Evolutionary conservation across 1,284 basidiomycete species (phyloP).

Genomic region (Phellopilus nigrolimitatus): DNA sequence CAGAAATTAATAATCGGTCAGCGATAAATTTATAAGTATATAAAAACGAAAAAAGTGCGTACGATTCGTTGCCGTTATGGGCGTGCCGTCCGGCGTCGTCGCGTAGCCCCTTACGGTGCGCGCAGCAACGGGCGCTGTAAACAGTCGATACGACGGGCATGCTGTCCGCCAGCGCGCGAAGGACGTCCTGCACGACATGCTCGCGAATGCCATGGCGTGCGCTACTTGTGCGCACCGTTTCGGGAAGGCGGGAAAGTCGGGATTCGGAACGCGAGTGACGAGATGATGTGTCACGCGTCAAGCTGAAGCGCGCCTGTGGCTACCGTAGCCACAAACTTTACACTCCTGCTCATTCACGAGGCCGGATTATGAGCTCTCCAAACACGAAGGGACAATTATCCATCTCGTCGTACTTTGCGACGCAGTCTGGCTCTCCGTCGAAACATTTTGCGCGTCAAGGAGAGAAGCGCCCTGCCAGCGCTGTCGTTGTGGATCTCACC

Average conservation of each 20-base stretch:
- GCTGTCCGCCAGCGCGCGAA: neutral
- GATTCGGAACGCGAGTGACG: too few relatives aligned
- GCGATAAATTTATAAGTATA: conserved; percentile 1
- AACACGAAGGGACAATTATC: conserved; percentile 18
- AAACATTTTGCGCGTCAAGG: conserved; percentile 9
- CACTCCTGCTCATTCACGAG: too few relatives aligned
- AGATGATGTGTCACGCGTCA: too few relatives aligned
- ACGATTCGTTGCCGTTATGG: conserved; percentile 57
- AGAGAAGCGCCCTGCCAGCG: conserved; percentile 11
- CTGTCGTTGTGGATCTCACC: conserved; percentile 18
- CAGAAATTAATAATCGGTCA: neutral
- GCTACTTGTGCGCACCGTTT: too few relatives aligned
- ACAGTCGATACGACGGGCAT: neutral
- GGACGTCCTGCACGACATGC: conserved; percentile 1
- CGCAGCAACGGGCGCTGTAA: too few relatives aligned
- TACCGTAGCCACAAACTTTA: too few relatives aligned
- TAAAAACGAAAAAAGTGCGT: conserved; percentile 19
- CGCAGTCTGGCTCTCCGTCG: neutral
- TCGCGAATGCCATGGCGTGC: too few relatives aligned
- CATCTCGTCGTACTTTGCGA: conserved; percentile 22
- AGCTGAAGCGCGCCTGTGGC: too few relatives aligned
- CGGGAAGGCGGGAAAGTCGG: too few relatives aligned
- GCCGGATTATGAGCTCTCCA: neutral
- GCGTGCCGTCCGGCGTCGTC: conserved; percentile 32
- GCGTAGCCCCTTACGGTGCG: conserved; percentile 19